Conservation (phyloP, 805 yeast genomes). For the Schwanniomyces polymorphus region DNA sequence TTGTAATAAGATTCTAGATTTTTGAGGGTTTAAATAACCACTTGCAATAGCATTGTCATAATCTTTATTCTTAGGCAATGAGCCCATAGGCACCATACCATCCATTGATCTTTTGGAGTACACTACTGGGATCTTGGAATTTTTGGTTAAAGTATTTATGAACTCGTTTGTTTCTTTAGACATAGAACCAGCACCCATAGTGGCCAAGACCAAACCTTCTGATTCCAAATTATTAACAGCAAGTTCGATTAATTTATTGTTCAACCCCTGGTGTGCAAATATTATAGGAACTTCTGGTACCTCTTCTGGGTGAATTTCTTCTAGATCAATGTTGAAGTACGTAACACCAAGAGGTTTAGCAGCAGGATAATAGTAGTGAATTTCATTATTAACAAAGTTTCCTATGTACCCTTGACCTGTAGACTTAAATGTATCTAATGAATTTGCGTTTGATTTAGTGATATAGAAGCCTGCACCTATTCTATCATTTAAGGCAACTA, state of each 20-base stretch:
- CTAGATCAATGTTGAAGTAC: constrained; percentile 36
- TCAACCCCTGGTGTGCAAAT: constrained; percentile 63
- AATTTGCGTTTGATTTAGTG: constrained; percentile 69
- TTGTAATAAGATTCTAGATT: constrained; percentile 58
- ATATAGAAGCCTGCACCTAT: constrained; percentile 70
- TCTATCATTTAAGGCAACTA: constrained; percentile 66
- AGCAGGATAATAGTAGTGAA: constrained; percentile 65
- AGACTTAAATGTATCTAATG: constrained; percentile 66
- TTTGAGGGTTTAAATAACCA: constrained; percentile 67
- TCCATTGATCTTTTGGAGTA: constrained; percentile 69
- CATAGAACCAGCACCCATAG: constrained; percentile 72
- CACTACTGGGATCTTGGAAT: constrained; percentile 50
- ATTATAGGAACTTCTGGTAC: constrained; percentile 54
- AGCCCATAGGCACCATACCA: constrained; percentile 64
- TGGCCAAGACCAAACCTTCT: constrained; percentile 62
- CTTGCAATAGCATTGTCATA: constrained; percentile 53
- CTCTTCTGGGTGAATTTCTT: constrained; percentile 9
- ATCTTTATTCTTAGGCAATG: constrained; percentile 26
- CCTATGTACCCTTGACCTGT: constrained; percentile 73
- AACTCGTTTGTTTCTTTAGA: constrained; percentile 48
- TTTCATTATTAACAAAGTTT: constrained; percentile 63
- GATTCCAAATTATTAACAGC: constrained; percentile 45
- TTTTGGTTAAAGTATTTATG: constrained; percentile 38
- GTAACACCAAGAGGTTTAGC: constrained; percentile 53
- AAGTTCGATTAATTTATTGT: constrained; percentile 46